Evolutionary conservation across 495 filamentous ascomycete species (phyloP).

Genomic region (Aspergillus campestris): DNA sequence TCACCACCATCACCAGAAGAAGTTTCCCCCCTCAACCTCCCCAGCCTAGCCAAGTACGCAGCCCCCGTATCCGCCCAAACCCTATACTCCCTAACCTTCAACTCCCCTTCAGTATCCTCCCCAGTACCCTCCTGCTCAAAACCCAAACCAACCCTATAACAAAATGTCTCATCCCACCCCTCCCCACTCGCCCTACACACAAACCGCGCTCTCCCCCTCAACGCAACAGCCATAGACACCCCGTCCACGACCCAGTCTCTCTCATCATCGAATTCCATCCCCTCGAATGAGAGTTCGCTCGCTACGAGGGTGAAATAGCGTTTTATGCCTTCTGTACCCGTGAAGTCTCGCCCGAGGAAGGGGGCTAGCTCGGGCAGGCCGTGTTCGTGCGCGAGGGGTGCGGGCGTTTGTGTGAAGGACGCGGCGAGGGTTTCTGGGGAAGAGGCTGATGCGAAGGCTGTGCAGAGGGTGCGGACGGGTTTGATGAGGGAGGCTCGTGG

Average conservation of each 20-base stretch:
- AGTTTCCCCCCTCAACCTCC: conserved; percentile 24
- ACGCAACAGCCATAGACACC: conserved; percentile 30
- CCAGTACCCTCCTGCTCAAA: conserved; percentile 21
- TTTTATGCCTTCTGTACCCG: conserved; percentile 35
- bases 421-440: conserved; percentile 27
- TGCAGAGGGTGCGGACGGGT: conserved; percentile 38
- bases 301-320: conserved; percentile 42
- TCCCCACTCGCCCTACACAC: conserved; percentile 41
- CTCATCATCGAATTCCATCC: conserved; percentile 42
- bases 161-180: conserved; percentile 51
- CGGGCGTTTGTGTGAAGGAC: conserved; percentile 40
- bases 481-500: conserved; percentile 29
- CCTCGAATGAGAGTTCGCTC: conserved; percentile 30
- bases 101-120: conserved; percentile 4
- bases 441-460: conserved; percentile 31
- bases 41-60: conserved; percentile 48
- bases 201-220: conserved; percentile 44
- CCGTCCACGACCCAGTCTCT: conserved; percentile 45
- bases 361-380: conserved; percentile 52
- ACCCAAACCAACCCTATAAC: conserved; percentile 45
- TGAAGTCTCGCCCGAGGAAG: conserved; percentile 50
- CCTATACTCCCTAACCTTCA: conserved; percentile 43
- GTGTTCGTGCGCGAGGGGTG: conserved; percentile 44
- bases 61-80: conserved; percentile 61
- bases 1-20: not conserved